phyloP scores from a whole-genome alignment of 1,284 basidiomycete species.

The Stereum hirsutum region DNA sequence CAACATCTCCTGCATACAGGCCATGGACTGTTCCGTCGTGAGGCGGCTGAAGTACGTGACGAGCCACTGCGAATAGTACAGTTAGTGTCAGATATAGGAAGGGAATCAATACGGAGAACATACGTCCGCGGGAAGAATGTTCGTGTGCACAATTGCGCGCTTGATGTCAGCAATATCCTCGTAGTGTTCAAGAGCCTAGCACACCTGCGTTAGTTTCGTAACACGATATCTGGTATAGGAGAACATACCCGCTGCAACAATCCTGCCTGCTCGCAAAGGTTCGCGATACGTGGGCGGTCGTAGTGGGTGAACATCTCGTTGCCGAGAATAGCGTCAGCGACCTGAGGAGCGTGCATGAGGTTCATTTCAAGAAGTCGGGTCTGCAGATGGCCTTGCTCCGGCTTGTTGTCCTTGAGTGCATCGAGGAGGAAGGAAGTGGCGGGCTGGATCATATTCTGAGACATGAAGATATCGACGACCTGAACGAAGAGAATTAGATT shows the following conservation, averaged over 20 bases:
- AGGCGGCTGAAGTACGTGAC: slow-evolving; percentile 96
- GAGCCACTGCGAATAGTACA: slow-evolving; percentile 65
- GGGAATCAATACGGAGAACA: slow-evolving; percentile 13
- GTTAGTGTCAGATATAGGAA: slow-evolving; percentile 2
- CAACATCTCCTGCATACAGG: slow-evolving; percentile 96
- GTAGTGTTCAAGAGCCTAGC: slow-evolving; percentile 95
- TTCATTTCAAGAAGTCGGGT: slow-evolving; percentile 99
- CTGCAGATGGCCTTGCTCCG: slow-evolving; percentile 94
- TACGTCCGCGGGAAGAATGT: slow-evolving; percentile 80
- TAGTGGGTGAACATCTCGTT: slow-evolving; percentile 99
- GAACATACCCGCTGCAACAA: slow-evolving; percentile 77
- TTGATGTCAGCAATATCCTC: slow-evolving; percentile 98
- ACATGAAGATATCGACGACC: slow-evolving; percentile 99
- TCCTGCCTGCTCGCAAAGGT: slow-evolving; percentile 98
- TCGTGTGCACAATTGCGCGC: slow-evolving; percentile 93
- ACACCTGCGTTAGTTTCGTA: background rate
- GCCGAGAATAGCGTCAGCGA: slow-evolving; percentile 97
- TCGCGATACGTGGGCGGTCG: slow-evolving; percentile 94
- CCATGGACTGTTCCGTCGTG: slow-evolving; percentile 98
- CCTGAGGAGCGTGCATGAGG: slow-evolving; percentile 94
- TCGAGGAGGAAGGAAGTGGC: slow-evolving; percentile 98
- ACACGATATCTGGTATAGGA: slow-evolving; percentile 1
- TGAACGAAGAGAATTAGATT: slow-evolving; percentile 16
- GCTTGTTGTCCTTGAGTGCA: slow-evolving; percentile 98
- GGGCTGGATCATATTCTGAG: slow-evolving; percentile 99